These are phyloP conservation scores for Colletotrichum godetiae DNA, from an alignment of 2,329 filamentous ascomycete species.

Conservation along the genomic window DNA sequence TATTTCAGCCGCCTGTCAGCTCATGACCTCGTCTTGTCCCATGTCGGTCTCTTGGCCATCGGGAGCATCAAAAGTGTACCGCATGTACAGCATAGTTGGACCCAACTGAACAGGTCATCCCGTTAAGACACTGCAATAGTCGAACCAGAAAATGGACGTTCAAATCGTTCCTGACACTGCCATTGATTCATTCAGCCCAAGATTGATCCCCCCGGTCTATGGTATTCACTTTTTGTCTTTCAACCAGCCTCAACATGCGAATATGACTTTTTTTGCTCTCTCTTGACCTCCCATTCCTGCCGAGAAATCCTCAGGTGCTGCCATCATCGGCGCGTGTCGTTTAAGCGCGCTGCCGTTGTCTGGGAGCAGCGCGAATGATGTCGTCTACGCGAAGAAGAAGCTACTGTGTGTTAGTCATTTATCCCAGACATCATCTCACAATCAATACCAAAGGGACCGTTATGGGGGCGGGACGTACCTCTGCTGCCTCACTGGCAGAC, in stretches of 20 bases:
- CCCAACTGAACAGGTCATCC: too few species aligned
- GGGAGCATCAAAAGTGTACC: not conserved
- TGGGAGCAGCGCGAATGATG: conserved; percentile 93
- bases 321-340: conserved; percentile 38
- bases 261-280: conserved; percentile 19
- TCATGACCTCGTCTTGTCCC: not conserved
- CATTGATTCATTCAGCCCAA: conserved; percentile 34
- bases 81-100: too few species aligned
- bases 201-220: conserved; percentile 32
- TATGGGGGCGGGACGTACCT: conserved; percentile 68
- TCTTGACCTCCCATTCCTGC: conserved; percentile 13
- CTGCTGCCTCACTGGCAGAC: conserved; percentile 94
- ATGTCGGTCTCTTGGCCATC: not conserved
- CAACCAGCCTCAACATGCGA: conserved; percentile 15
- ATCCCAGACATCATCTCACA: not conserved
- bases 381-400: conserved; percentile 94
- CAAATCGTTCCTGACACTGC: conserved; percentile 28
- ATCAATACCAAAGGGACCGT: not conserved
- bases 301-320: conserved; percentile 20
- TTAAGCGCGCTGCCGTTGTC: conserved; percentile 81
- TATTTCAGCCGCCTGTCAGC: not conserved
- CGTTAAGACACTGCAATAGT: not conserved
- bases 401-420: conserved; percentile 55
- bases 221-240: conserved; percentile 25
- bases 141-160: not conserved